Conservation (phyloP, 108 stramenopile genomes). For the Aurantiochytrium sp. region DNA sequence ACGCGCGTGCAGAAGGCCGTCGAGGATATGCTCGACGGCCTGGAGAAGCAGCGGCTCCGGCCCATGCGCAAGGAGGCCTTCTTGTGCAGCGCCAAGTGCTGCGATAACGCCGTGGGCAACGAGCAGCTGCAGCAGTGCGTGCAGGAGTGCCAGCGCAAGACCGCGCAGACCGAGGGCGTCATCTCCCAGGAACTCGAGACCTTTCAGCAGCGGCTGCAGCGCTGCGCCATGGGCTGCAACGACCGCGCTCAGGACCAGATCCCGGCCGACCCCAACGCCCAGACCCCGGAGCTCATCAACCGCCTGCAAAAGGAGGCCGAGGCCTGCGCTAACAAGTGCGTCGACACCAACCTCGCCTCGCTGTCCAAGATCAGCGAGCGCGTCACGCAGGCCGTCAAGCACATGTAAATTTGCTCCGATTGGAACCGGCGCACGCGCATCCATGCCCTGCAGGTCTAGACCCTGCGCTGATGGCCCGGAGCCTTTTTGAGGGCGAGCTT, state of each 20-base stretch:
- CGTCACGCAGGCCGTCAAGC: not conserved
- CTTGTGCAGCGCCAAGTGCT: constrained; percentile 31
- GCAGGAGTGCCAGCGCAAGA: constrained; percentile 16
- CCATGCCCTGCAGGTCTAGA: too few relatives aligned
- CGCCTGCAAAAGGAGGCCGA: not conserved
- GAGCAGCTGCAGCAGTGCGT: constrained; percentile 32
- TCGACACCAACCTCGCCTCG: not conserved
- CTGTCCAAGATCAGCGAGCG: not conserved
- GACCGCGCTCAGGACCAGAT: constrained; percentile 25
- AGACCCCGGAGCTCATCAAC: constrained; percentile 27
- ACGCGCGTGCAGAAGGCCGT: constrained; percentile 19
- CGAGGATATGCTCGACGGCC: not conserved
- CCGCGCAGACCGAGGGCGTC: not conserved
- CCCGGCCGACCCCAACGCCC: not conserved
- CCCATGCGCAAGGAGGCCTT: constrained; percentile 15
- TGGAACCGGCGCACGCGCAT: not conserved
- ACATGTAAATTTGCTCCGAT: not conserved
- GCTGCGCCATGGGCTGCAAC: constrained; percentile 21
- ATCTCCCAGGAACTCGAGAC: constrained; percentile 16
- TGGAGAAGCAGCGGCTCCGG: constrained; percentile 16
- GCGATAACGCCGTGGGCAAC: not conserved
- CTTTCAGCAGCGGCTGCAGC: constrained; percentile 24
- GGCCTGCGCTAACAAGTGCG: constrained; percentile 29
- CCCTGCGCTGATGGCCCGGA: too few relatives aligned
- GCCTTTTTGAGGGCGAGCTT: too few relatives aligned